These are phyloP conservation scores for Phytophthora cryptogea DNA, from an alignment of 352 stramenopile genomes.

Conservation along the genomic window DNA sequence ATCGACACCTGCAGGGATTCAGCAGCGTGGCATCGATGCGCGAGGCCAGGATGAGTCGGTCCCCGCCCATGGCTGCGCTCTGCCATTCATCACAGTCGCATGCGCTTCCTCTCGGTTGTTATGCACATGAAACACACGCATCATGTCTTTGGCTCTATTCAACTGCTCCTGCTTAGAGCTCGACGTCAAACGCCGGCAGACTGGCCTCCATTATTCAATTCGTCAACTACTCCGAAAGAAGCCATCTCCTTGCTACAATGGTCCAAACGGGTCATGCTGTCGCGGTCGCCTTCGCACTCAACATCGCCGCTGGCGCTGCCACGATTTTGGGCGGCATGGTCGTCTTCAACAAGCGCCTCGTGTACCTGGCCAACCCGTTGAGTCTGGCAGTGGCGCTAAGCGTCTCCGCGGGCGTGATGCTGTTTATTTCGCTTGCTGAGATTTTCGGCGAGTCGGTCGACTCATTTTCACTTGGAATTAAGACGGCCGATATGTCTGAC, in stretches of 20 bases:
- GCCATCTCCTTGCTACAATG: slow-evolving; percentile 18
- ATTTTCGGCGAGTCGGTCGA: slow-evolving; percentile 52
- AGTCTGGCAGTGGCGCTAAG: slow-evolving; percentile 53
- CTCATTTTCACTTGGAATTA: slow-evolving; percentile 28
- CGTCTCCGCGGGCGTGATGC: slow-evolving; percentile 62
- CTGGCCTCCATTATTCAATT: slow-evolving; percentile 19
- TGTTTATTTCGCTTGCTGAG: slow-evolving; percentile 71
- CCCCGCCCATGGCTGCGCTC: background rate
- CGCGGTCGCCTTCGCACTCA: slow-evolving; percentile 47
- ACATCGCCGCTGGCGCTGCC: slow-evolving; percentile 46
- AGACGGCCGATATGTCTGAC: slow-evolving; percentile 36
- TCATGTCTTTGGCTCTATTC: slow-evolving; percentile 20
- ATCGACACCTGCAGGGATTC: slow-evolving; percentile 3
- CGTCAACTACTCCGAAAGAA: background rate
- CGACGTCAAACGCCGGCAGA: background rate
- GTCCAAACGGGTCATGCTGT: slow-evolving; percentile 41
- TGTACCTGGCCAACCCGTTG: slow-evolving; percentile 48
- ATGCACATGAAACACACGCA: background rate
- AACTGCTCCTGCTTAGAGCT: background rate
- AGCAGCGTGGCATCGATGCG: slow-evolving; percentile 14
- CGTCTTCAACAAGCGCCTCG: slow-evolving; percentile 50
- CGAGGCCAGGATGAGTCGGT: slow-evolving; percentile 4
- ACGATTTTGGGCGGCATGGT: slow-evolving; percentile 55
- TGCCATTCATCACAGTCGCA: slow-evolving; percentile 7
- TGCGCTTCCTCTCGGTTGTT: background rate